A percentile compares a stretch with the other conserved stretches of the same genome.
Conservation (phyloP, 352 stramenopile genomes). For the Nothophytophthora sp. region DNA sequence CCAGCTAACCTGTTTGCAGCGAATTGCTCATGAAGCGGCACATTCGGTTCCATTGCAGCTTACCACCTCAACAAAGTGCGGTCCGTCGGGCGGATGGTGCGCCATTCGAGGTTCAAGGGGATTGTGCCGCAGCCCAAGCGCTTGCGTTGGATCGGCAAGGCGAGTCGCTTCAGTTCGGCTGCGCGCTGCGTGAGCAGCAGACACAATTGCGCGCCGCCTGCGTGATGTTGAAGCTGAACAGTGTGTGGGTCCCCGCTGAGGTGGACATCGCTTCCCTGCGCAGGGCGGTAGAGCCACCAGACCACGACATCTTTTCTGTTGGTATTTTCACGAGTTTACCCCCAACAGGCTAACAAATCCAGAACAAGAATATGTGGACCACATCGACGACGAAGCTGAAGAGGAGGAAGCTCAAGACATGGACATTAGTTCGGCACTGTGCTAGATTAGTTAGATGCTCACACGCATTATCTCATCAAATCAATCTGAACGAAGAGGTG, state of each 20-base stretch:
- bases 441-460: neutral
- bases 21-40: neutral
- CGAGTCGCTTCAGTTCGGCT: neutral
- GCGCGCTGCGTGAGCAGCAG: neutral
- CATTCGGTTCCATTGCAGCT: neutral
- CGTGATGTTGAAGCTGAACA: neutral
- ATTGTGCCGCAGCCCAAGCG: conserved; percentile 4
- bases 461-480: conserved; percentile 3
- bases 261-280: conserved; percentile 2
- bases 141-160: conserved; percentile 3
- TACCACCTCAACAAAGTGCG: conserved; percentile 4
- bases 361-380: no score
- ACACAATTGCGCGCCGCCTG: neutral
- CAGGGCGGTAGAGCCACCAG: neutral
- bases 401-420: neutral
- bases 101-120: neutral
- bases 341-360: neutral
- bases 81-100: neutral
- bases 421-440: neutral
- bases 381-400: neutral
- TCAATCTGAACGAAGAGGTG: neutral
- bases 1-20: neutral
- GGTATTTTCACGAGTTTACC: conserved; percentile 4
- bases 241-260: conserved; percentile 5
- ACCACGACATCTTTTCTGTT: conserved; percentile 5